Evolutionary conservation across 2,329 filamentous ascomycete species (phyloP).

Genomic region (Tolypocladium ophioglossoides): DNA sequence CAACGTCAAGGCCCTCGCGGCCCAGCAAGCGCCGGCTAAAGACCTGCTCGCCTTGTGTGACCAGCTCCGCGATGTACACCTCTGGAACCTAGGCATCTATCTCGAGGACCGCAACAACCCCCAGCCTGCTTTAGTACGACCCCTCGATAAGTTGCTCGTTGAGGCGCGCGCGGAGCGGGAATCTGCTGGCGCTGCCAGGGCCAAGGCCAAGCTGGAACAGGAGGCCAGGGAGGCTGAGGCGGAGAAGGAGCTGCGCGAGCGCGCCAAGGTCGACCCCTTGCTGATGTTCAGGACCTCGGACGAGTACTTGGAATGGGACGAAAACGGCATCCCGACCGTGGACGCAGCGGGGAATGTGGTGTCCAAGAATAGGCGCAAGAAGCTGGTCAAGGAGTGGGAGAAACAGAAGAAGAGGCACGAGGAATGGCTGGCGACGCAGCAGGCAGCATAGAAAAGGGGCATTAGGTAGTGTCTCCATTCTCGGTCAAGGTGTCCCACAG

Average conservation of each 20-base stretch:
- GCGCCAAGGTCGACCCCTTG: constrained; percentile 42
- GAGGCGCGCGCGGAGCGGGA: constrained; percentile 54
- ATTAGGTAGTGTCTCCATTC: too few species aligned
- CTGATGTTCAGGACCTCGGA: constrained; percentile 47
- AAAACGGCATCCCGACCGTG: constrained; percentile 67
- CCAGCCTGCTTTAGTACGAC: constrained; percentile 27
- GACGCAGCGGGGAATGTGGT: constrained; percentile 70
- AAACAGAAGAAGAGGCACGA: constrained; percentile 79
- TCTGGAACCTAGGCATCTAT: constrained; percentile 76
- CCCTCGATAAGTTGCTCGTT: constrained; percentile 47
- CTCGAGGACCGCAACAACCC: constrained; percentile 68
- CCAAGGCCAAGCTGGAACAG: constrained; percentile 38
- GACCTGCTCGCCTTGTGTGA: constrained; percentile 70
- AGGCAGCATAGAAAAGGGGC: too few species aligned
- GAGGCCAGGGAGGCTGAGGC: constrained; percentile 39
- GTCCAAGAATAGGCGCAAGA: constrained; percentile 70
- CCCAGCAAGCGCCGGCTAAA: constrained; percentile 27
- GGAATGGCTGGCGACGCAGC: constrained; percentile 20
- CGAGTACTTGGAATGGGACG: constrained; percentile 72
- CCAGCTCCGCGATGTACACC: constrained; percentile 65
- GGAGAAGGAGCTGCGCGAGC: constrained; percentile 43
- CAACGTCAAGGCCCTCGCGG: constrained; percentile 36
- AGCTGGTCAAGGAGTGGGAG: constrained; percentile 81
- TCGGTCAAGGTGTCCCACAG: too few species aligned
- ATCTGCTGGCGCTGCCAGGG: constrained; percentile 9